phyloP scores from a whole-genome alignment of 164 flowering plant species.

The Vitis rotundifolia region DNA sequence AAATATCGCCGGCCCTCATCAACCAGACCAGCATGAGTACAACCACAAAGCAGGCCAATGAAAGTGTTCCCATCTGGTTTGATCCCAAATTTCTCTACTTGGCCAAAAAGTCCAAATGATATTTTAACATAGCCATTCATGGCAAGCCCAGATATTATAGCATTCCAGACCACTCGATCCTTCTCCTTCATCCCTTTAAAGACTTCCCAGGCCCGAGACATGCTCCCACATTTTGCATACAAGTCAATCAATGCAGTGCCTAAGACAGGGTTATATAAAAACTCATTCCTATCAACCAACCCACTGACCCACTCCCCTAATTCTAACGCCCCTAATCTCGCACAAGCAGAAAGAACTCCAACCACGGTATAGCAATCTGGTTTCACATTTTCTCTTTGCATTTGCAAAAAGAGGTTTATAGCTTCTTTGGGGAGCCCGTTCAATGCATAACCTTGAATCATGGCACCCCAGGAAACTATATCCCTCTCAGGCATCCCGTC shows the following conservation, averaged over 20 bases:
- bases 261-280: constrained; percentile 26
- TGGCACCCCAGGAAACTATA: constrained; percentile 33
- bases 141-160: constrained; percentile 28
- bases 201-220: constrained; percentile 28
- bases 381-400: constrained; percentile 22
- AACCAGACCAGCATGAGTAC: constrained; percentile 41
- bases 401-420: constrained; percentile 20
- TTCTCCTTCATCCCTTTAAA: constrained; percentile 29
- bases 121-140: constrained; percentile 31
- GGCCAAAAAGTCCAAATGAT: constrained; percentile 31
- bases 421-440: constrained; percentile 36
- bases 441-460: constrained; percentile 38
- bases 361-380: constrained; percentile 34
- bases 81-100: constrained; percentile 32
- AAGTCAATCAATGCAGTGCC: constrained; percentile 44
- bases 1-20: constrained; percentile 31
- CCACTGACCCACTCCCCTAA: constrained; percentile 31
- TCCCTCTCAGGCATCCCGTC: constrained; percentile 29
- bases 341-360: constrained; percentile 34
- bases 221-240: constrained; percentile 39
- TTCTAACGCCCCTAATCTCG: constrained; percentile 33
- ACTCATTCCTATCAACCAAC: constrained; percentile 23
- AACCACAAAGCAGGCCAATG: constrained; percentile 34
- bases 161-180: constrained; percentile 36
- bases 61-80: constrained; percentile 32